phyloP scores from a whole-genome alignment of 352 stramenopile genomes.

The Phytophthora pinifolia region DNA sequence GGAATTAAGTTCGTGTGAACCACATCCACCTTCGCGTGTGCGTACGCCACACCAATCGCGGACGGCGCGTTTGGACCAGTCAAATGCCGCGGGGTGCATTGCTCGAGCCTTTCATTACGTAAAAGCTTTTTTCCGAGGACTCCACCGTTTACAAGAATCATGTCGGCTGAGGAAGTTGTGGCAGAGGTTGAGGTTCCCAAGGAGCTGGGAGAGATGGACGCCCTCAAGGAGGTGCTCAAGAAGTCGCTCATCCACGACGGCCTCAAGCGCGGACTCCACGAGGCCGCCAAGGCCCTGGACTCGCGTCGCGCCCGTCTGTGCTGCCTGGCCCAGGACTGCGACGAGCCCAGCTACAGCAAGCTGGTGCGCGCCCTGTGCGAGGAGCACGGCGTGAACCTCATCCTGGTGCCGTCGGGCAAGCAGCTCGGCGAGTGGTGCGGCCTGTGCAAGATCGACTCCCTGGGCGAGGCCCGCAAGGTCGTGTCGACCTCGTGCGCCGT shows the following conservation, averaged over 20 bases:
- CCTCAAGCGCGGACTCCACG: conserved; percentile 98
- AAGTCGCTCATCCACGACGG: conserved; percentile 99
- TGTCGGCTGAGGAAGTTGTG: conserved; percentile 94
- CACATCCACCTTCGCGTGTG: background rate
- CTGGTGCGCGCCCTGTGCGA: conserved; percentile 96
- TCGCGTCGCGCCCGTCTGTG: conserved; percentile 97
- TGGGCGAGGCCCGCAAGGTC: conserved; percentile 98
- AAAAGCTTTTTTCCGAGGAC: conserved; percentile 46
- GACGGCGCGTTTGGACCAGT: conserved; percentile 44
- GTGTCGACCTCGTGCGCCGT: conserved; percentile 98
- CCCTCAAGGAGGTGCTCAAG: conserved; percentile 98
- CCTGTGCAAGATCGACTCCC: conserved; percentile 98
- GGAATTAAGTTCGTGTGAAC: too few species aligned
- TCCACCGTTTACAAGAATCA: conserved; percentile 56
- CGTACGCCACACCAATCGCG: conserved; percentile 11
- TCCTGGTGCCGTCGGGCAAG: conserved; percentile 93
- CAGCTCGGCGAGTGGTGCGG: conserved; percentile 99
- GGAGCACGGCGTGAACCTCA: conserved; percentile 94
- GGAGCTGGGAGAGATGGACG: conserved; percentile 97
- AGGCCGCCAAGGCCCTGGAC: conserved; percentile 99
- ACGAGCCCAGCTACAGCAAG: conserved; percentile 99
- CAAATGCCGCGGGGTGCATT: conserved; percentile 30
- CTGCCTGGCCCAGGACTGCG: conserved; percentile 99
- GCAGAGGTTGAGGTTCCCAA: conserved; percentile 87
- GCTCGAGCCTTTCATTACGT: conserved; percentile 29